Evolutionary conservation across 2,329 filamentous ascomycete genomes (phyloP), one percentile per base, ranked within the genome.

Genomic region (Fusarium neocosmosporiellum): DNA sequence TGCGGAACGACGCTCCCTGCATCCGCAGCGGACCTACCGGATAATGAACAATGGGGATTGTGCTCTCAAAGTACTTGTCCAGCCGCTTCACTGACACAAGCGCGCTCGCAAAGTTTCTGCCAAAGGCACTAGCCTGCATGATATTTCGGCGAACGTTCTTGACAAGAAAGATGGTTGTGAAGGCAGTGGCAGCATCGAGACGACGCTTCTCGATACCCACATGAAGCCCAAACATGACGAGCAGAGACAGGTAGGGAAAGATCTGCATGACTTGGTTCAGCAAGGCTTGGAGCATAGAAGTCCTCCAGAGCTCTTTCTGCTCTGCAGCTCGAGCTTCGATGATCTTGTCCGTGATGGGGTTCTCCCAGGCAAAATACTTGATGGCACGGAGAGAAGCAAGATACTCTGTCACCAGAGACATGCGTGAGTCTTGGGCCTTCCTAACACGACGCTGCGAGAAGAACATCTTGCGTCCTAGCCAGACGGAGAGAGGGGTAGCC

Each of bases 301-400:
- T 83, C 8, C 78, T 81, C 88, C 89, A 90, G 24, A 89, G 83
- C 39, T 85, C 84, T 46, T 84, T 85, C 69, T 90, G 88, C 75
- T 90, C 89, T 2, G 82, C 80, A 16, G 80, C 76, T 3, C 89
- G 86, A 13, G 87, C 83, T 6, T 83, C 80, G 33, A 87, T 83
- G 64, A 90, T 86, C 59, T 84, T 85, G n/a, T 85, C 81, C 13
- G 85, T 83, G 69, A 88, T 85, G 34, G 86, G 83, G 20, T 84
- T 83, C 74, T 90, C 88, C 89, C 88, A 90, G 3, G 87, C 87
- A 77, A 90, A 90, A 72, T 89, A 90, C 74, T 90, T 90, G 79
- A 90, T 86, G 18, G 87, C 87, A 13, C 86, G 84, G 64, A 90
- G 89, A 9, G 88, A 89, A 29, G 84, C 81, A 29, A 90, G 82